Conservation (phyloP, 164 flowering plant genomes). For the Paratinospora sagittata region DNA sequence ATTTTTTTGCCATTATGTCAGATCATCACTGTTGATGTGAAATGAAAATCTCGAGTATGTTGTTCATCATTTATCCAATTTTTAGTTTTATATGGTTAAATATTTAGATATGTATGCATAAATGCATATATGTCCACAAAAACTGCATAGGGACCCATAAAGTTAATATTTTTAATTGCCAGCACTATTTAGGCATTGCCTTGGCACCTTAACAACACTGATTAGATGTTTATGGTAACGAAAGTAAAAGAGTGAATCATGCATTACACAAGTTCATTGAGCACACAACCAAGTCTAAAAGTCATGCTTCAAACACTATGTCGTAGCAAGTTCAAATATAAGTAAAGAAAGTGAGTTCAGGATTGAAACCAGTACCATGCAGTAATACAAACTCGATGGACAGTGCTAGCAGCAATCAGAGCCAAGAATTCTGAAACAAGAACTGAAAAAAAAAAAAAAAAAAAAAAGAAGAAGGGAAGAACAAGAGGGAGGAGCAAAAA, state of each 20-base stretch:
- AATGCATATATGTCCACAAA: not conserved
- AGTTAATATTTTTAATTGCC: not conserved
- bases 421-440: conserved; percentile 72
- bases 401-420: conserved; percentile 84
- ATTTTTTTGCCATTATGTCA: too few species aligned
- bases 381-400: conserved; percentile 94
- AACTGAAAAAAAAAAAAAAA: conserved; percentile 42
- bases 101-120: not conserved
- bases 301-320: not conserved
- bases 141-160: not conserved
- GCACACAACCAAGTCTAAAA: not conserved
- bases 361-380: conserved; percentile 58
- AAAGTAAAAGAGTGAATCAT: not conserved
- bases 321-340: not conserved
- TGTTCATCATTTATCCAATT: too few species aligned
- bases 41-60: not conserved
- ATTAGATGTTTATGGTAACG: not conserved
- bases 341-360: not conserved
- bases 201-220: not conserved
- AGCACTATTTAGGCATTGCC: not conserved
- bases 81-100: too few species aligned
- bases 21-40: not conserved
- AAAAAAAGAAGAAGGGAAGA: conserved; percentile 3
- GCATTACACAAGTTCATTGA: not conserved
- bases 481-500: not conserved